Evolutionary conservation across 202 grass and related monocot genomes (phyloP).

Genomic region (Hordeum pubiflorum): DNA sequence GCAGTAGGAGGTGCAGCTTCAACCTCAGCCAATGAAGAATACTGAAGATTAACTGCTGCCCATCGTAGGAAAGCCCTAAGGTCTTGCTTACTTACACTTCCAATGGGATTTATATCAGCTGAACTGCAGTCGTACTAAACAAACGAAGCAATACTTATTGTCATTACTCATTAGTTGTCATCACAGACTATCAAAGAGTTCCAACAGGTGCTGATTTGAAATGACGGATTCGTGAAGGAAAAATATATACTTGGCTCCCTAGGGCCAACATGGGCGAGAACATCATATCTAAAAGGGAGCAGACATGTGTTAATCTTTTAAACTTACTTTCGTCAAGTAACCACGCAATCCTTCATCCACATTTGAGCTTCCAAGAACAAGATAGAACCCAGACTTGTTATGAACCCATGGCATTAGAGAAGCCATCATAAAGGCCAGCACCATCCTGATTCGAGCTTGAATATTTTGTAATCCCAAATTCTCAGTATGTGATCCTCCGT

Average conservation of each 20-base stretch:
- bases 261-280: not conserved
- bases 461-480: constrained; percentile 97
- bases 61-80: constrained; percentile 84
- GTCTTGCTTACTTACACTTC: constrained; percentile 95
- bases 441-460: constrained; percentile 99
- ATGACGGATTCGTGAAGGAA: not conserved
- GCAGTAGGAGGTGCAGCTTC: constrained; percentile 98
- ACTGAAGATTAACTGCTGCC: constrained; percentile 78
- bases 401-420: constrained; percentile 98
- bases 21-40: constrained; percentile 81
- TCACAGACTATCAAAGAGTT: not conserved
- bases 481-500: constrained; percentile 75
- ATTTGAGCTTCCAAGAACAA: constrained; percentile 89
- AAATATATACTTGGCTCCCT: not conserved
- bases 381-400: constrained; percentile 95
- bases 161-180: not conserved
- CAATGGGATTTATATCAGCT: constrained; percentile 95
- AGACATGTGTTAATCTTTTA: not conserved
- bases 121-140: constrained; percentile 94
- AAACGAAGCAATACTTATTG: constrained; percentile 23
- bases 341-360: constrained; percentile 96
- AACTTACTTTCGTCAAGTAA: constrained; percentile 92
- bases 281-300: not conserved
- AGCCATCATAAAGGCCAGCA: constrained; percentile 92
- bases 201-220: not conserved